Percentiles rank a stretch among this genome's conserved stretches.
phyloP scores from a whole-genome alignment of 495 filamentous ascomycete species.

The Amphirosellinia nigrospora region DNA sequence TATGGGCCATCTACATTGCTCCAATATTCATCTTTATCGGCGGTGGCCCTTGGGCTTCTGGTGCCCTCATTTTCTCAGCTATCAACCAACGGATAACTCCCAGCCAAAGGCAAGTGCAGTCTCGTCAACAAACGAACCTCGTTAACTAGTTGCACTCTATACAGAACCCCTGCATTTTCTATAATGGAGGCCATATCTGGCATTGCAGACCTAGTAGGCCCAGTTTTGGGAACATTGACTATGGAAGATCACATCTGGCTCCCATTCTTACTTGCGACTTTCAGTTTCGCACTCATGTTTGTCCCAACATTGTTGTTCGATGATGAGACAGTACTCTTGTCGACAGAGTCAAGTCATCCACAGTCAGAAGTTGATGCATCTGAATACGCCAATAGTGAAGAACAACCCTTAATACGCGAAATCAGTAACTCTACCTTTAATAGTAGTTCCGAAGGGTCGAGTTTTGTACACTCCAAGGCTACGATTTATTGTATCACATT shows the following conservation, averaged over 20 bases:
- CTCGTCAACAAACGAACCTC: background rate
- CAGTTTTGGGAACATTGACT: constrained; percentile 2
- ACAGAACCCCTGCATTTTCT: constrained; percentile 8
- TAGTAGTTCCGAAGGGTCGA: background rate
- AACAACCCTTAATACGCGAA: background rate
- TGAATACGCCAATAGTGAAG: background rate
- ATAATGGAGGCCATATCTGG: constrained; percentile 16
- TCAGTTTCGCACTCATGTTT: constrained; percentile 11
- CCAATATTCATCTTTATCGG: constrained; percentile 12
- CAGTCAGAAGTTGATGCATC: background rate
- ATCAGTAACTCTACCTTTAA: background rate
- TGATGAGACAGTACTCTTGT: background rate
- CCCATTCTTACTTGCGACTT: constrained; percentile 8
- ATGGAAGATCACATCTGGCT: constrained; percentile 15
- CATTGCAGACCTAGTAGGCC: constrained; percentile 11
- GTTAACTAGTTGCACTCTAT: background rate
- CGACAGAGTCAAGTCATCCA: background rate
- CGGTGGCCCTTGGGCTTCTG: constrained; percentile 15
- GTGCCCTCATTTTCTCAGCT: constrained; percentile 12
- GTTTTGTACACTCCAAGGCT: background rate
- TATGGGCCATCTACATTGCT: constrained; percentile 8
- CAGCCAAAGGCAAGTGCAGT: background rate
- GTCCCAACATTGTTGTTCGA: constrained; percentile 3
- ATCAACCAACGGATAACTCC: constrained; percentile 10
- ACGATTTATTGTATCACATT: background rate